Base-by-base conservation (phyloP, 116 monocot species). In the Posidonia oceanica region DNA sequence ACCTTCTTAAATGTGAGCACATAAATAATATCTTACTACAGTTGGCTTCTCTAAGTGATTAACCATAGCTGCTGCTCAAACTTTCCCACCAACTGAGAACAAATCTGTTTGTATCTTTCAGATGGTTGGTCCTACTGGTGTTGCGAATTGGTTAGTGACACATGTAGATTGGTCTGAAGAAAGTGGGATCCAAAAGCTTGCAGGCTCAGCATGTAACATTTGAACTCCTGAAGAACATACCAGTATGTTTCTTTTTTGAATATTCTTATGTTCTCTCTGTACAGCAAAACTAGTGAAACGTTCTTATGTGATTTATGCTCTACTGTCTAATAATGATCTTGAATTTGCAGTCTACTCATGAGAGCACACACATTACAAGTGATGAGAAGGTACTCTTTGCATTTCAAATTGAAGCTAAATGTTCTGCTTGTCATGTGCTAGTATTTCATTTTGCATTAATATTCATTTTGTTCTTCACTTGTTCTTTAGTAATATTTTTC, bases 91-190 rank as follows among this genome's bases (percentile, higher is more conserved):
- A 15, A 59, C 51, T 66, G 69, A 36, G 14, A 5, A 38, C 38
- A 64, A 0, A 15, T 42, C 52, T 17, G 8, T 29, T 29, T 29
- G 0, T 51, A 18, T 52, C 40, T 18, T 71, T 54, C 78, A 97
- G 96, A 89, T 89, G 85, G 73, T 87, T 52, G 97, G 91, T 81
- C 97, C 92, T 39, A 66, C 68, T 65, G 91, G 97, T 58, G 91
- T 97, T 72, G 81, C 89, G n/a, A 91, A 97, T 75, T 91, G 96
- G 96, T 96, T 91, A 14, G 78, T 97, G 63, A 97, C 96, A 18
- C 89, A 97, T 73, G 96, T 96, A 10, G 91, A 96, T 75, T 97
- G 97, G 97, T 97, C 89, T 15, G 97, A 97, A 79, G 85, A 62
- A 97, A 97, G 64, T 97, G 97, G 96, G 92, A 97, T 77, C 96